Base-by-base conservation (phyloP, 1,284 basidiomycete genomes). In the Sanghuangporus weigelae region DNA sequence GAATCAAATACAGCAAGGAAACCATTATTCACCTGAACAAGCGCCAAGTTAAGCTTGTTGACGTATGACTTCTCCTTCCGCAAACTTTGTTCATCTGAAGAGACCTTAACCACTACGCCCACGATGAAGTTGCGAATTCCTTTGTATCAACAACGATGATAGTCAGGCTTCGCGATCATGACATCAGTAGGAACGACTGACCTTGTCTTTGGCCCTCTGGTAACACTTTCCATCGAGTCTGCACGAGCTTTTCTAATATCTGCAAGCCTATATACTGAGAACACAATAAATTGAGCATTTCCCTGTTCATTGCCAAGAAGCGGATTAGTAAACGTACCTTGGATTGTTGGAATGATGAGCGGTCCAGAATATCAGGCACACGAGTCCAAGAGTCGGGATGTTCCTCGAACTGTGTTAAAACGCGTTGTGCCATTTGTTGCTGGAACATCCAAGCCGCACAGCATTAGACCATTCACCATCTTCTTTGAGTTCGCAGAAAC, bases 81-180 rank as follows among this genome's bases (percentile, higher is more conserved):
- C 81, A 98, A 84, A 38, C 86, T 82, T 50, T 82, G 79, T 73
- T 96, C 95, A 73, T 98, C 95, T 14, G 93, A 93, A 44, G 95
- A 92, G 51, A 93, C 87, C 75, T 95, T 93, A 67, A 99, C 93
- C 14, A 93, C 97, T 66, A 95, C 84, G 55, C 92, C 92, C 60
- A 98, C 95, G 68, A 99, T 89, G 71, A 99, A 99, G 77, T 99
- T 99, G 64, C 96, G 88, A 69, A 99, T 98, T 57, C 96, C 93
- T 95, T 67, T 14, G 56, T 58, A 48, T 16, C 1, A 50, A 54
- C 35, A 23, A 19, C 2, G 8, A 38, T 3, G 19, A 31, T 8
- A 54, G 53, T 54, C 36, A 54, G 26, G 16, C 31, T 11, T 54
- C 31, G 16, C 53, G 16, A 11, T 31, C 12, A 19, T 19, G 26